These are phyloP conservation scores for Myxozyma vanderwaltii DNA, from an alignment of 805 yeast species.

Conservation along the genomic window DNA sequence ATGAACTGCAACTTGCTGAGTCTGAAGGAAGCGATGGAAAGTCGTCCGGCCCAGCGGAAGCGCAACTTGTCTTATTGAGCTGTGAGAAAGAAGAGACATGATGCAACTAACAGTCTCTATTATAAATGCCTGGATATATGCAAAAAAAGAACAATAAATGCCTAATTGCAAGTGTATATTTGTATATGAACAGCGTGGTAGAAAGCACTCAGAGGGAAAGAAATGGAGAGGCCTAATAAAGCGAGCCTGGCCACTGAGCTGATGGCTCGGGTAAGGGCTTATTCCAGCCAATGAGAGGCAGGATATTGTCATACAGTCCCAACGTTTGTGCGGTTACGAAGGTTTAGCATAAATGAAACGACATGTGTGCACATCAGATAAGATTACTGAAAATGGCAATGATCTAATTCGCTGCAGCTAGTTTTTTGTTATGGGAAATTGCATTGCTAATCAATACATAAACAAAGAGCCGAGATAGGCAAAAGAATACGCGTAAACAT, in stretches of 20 bases:
- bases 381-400: neutral
- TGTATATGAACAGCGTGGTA: neutral
- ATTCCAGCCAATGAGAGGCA: neutral
- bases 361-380: neutral
- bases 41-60: conserved; percentile 15
- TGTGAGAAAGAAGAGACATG: conserved; percentile 6
- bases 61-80: neutral
- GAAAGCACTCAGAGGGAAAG: neutral
- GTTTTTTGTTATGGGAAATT: no score
- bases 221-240: conserved; percentile 9
- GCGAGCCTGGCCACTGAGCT: conserved; percentile 9
- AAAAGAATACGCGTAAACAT: no score
- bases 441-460: no score
- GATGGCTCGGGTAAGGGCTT: neutral
- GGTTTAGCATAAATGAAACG: neutral
- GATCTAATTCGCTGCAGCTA: conserved; percentile 2
- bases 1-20: conserved; percentile 9
- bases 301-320: conserved; percentile 2
- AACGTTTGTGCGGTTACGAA: conserved; percentile 4
- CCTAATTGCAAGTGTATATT: neutral
- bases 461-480: no score
- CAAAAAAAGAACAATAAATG: neutral
- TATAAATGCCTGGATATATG: neutral
- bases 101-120: neutral
- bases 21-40: conserved; percentile 18